Percentiles rank a stretch among this genome's conserved stretches.
Conservation (phyloP, 108 stramenopile genomes). For the Nitzschia sp. region DNA sequence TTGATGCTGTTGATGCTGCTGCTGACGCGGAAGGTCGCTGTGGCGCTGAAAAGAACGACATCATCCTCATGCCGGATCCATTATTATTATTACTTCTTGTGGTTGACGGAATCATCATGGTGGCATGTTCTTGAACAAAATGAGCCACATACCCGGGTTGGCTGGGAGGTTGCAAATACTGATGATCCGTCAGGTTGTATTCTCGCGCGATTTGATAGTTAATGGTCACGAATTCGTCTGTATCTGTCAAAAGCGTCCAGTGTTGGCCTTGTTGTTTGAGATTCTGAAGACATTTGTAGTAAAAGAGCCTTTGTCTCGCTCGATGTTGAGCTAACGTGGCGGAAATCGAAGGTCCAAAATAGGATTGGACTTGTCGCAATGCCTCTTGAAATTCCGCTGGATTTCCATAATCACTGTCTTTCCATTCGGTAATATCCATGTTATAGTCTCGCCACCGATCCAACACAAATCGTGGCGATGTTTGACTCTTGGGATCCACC, state of each 20-base stretch:
- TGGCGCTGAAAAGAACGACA: too few relatives aligned
- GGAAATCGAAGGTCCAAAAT: conserved; percentile 27
- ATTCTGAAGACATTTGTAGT: conserved; percentile 41
- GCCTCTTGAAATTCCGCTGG: conserved; percentile 28
- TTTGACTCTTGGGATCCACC: conserved; percentile 38
- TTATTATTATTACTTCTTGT: too few relatives aligned
- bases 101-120: not conserved
- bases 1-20: too few relatives aligned
- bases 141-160: conserved; percentile 33
- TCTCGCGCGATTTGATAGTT: conserved; percentile 23
- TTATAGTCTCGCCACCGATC: conserved; percentile 32
- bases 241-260: conserved; percentile 62
- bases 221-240: conserved; percentile 59
- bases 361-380: not conserved
- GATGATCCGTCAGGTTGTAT: not conserved
- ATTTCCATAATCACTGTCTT: conserved; percentile 17
- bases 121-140: conserved; percentile 17
- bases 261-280: conserved; percentile 23
- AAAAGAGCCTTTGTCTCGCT: conserved; percentile 51
- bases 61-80: too few relatives aligned
- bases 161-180: conserved; percentile 14
- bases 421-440: conserved; percentile 47
- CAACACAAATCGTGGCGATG: conserved; percentile 39
- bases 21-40: too few relatives aligned
- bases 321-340: conserved; percentile 31